A percentile compares a stretch with the other conserved stretches of the same genome.
Conservation (phyloP, 192 early-diverging fungal genomes). For the Geranomyces michiganensis region DNA sequence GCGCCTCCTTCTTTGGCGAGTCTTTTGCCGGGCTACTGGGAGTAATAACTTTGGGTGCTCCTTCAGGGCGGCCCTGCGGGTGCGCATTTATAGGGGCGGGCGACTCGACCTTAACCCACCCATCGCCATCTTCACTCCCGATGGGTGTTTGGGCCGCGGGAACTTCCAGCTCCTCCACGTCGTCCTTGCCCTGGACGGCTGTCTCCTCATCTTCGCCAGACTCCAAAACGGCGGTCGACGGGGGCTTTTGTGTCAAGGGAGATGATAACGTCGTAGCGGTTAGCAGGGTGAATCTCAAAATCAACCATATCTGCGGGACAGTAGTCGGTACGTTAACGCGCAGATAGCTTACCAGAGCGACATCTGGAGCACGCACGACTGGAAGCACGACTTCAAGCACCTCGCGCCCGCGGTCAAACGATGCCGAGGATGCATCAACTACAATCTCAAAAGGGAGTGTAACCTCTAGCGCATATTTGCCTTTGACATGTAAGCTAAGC, state of each 20-base stretch:
- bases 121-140: slow-evolving; percentile 9
- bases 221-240: slow-evolving; percentile 2
- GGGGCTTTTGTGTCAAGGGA: neutral
- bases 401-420: slow-evolving; percentile 47
- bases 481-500: slow-evolving; percentile 32
- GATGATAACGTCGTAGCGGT: neutral
- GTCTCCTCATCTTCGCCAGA: neutral
- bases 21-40: neutral
- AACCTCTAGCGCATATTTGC: slow-evolving; percentile 44
- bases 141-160: neutral
- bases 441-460: slow-evolving; percentile 50
- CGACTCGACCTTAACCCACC: slow-evolving; percentile 22
- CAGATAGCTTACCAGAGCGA: slow-evolving; percentile 24
- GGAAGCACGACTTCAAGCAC: slow-evolving; percentile 44
- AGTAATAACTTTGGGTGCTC: neutral
- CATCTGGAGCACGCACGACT: slow-evolving; percentile 36
- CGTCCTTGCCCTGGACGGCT: neutral
- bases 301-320: neutral
- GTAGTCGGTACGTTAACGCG: too few species aligned
- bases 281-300: slow-evolving; percentile 2
- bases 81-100: neutral
- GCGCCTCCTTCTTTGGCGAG: neutral
- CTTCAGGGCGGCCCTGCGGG: too few species aligned
- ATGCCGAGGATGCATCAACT: slow-evolving; percentile 43
- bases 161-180: neutral